Conservation (phyloP, 73 alveolate species). For the Durusdinium trenchii region DNA sequence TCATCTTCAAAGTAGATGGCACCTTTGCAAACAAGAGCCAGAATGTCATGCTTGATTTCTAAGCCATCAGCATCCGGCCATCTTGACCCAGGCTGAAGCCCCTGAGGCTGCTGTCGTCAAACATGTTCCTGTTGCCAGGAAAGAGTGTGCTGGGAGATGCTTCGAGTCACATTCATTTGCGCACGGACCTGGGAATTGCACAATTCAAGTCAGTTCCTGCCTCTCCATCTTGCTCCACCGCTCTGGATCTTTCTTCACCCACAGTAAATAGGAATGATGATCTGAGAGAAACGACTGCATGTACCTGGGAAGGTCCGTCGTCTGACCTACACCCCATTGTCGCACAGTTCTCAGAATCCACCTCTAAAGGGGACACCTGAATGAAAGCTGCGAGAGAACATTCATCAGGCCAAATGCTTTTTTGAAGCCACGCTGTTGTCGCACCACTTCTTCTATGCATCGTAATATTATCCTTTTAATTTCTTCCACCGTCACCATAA, state of each 20-base stretch:
- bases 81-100: conserved; percentile 88
- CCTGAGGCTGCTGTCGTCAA: conserved; percentile 61
- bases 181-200: not conserved
- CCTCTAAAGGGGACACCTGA: too few relatives aligned
- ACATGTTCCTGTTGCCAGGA: conserved; percentile 47
- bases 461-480: too few relatives aligned
- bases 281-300: conserved; percentile 47
- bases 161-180: not conserved
- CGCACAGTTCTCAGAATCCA: too few relatives aligned
- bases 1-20: conserved; percentile 73
- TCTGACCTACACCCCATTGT: too few relatives aligned
- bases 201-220: not conserved
- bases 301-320: conserved; percentile 63
- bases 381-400: too few relatives aligned
- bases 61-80: conserved; percentile 21
- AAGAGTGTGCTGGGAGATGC: not conserved
- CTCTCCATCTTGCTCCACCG: conserved; percentile 79
- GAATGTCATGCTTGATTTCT: not conserved
- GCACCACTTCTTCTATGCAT: too few relatives aligned
- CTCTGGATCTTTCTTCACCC: conserved; percentile 75
- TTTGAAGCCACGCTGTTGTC: too few relatives aligned
- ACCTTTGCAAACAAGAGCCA: not conserved
- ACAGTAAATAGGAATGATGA: conserved; percentile 70
- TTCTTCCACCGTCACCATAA: too few relatives aligned
- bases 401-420: too few relatives aligned